These are phyloP conservation scores for Fraxinus ornus DNA, from an alignment of 305 asterid species.

Conservation along the genomic window DNA sequence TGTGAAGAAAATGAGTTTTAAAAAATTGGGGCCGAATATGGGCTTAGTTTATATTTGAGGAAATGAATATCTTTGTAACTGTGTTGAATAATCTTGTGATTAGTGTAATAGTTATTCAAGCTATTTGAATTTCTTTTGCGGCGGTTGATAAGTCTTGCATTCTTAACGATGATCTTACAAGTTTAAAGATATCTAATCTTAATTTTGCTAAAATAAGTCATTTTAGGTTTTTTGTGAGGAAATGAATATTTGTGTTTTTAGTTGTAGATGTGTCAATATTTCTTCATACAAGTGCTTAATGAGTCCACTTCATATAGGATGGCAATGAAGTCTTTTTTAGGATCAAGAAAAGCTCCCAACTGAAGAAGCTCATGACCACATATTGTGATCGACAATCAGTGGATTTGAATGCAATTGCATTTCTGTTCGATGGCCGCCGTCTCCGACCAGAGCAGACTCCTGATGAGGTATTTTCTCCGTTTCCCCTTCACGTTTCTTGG, in stretches of 20 bases:
- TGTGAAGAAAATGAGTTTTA: not conserved
- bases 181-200: not conserved
- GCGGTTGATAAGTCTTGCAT: not conserved
- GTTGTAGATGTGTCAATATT: not conserved
- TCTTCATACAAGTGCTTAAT: not conserved
- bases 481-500: not conserved
- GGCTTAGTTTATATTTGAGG: not conserved
- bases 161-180: not conserved
- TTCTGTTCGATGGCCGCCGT: conserved; percentile 1
- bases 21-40: not conserved
- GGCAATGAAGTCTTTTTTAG: conserved; percentile 8
- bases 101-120: not conserved
- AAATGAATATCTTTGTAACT: not conserved
- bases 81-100: not conserved
- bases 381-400: conserved; percentile 1
- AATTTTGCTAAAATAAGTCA: not conserved
- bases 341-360: not conserved
- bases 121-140: not conserved
- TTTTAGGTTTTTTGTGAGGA: not conserved
- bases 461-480: not conserved
- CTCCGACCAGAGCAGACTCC: conserved; percentile 8
- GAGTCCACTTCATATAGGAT: not conserved
- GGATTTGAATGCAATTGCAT: not conserved
- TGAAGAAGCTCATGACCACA: not conserved
- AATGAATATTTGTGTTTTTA: not conserved